phyloP scores from a whole-genome alignment of 2,329 filamentous ascomycete genomes.

The Myriosclerotinia duriaeana region DNA sequence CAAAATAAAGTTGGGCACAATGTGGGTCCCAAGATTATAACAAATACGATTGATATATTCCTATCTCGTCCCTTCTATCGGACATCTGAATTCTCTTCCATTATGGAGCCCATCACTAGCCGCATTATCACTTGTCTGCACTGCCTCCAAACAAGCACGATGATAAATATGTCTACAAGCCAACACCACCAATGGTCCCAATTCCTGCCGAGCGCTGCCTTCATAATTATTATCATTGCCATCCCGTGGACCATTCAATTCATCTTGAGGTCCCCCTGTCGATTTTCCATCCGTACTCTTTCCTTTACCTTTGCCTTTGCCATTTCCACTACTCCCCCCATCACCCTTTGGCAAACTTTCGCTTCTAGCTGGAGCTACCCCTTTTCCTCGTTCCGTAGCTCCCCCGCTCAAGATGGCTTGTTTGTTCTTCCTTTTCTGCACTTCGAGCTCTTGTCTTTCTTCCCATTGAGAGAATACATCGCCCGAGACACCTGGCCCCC shows the following conservation, averaged over 20 bases:
- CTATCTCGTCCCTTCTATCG: constrained; percentile 47
- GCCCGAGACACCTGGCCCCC: constrained; percentile 81
- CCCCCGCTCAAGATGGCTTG: constrained; percentile 39
- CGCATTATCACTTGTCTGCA: constrained; percentile 56
- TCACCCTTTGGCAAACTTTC: constrained; percentile 33
- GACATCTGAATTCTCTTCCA: constrained; percentile 43
- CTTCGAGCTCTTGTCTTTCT: constrained; percentile 53
- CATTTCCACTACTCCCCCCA: constrained; percentile 30
- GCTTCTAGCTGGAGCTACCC: constrained; percentile 43
- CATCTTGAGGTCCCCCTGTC: constrained; percentile 43
- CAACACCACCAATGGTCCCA: constrained; percentile 65
- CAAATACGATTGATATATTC: constrained; percentile 25
- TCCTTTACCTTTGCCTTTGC: constrained; percentile 38
- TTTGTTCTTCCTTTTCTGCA: constrained; percentile 43
- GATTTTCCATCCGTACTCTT: constrained; percentile 42
- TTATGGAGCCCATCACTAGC: constrained; percentile 51
- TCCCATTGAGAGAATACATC: constrained; percentile 83
- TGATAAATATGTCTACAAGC: constrained; percentile 72
- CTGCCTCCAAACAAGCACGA: constrained; percentile 64
- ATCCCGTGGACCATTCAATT: constrained; percentile 34
- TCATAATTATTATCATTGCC: constrained; percentile 36
- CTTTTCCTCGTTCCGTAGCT: constrained; percentile 43
- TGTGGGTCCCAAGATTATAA: neutral
- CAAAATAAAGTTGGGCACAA: neutral
- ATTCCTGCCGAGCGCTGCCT: constrained; percentile 49